phyloP scores from a whole-genome alignment of 179 eudicot genomes.

The Drosera spatulata region DNA sequence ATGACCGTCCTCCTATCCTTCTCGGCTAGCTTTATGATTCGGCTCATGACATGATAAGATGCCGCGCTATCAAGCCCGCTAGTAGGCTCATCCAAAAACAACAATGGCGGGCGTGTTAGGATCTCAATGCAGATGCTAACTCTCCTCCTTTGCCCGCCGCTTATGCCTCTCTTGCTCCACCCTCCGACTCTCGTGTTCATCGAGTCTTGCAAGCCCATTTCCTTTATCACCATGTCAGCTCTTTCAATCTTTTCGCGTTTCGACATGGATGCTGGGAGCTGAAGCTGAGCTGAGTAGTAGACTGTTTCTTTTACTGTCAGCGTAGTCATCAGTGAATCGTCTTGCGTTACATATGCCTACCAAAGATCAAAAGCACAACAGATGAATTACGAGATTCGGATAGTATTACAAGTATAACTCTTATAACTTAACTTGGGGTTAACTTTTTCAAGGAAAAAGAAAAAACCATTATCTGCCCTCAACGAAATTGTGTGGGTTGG shows the following conservation, averaged over 20 bases:
- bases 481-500: too few relatives aligned
- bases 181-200: slow-evolving; percentile 63
- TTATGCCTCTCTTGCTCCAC: slow-evolving; percentile 47
- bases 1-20: slow-evolving; percentile 92
- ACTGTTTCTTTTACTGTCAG: slow-evolving; percentile 59
- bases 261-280: slow-evolving; percentile 49
- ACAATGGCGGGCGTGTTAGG: slow-evolving; percentile 52
- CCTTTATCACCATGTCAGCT: slow-evolving; percentile 45
- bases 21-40: slow-evolving; percentile 50
- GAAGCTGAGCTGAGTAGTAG: slow-evolving; percentile 69
- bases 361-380: not conserved
- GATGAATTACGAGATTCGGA: not conserved
- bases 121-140: slow-evolving; percentile 72
- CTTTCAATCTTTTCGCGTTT: slow-evolving; percentile 38
- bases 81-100: slow-evolving; percentile 79
- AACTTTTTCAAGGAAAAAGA: too few relatives aligned
- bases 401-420: not conserved
- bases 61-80: slow-evolving; percentile 91
- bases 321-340: slow-evolving; percentile 45
- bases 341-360: slow-evolving; percentile 80
- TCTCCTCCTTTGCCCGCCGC: slow-evolving; percentile 72
- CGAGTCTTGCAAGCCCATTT: slow-evolving; percentile 65
- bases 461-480: too few relatives aligned
- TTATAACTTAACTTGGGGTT: not conserved
- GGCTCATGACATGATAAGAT: slow-evolving; percentile 65